A percentile compares a stretch with the other conserved stretches of the same genome.
These are phyloP conservation scores for Carallia pectinifolia DNA, from an alignment of 345 rosid species.

Conservation along the genomic window DNA sequence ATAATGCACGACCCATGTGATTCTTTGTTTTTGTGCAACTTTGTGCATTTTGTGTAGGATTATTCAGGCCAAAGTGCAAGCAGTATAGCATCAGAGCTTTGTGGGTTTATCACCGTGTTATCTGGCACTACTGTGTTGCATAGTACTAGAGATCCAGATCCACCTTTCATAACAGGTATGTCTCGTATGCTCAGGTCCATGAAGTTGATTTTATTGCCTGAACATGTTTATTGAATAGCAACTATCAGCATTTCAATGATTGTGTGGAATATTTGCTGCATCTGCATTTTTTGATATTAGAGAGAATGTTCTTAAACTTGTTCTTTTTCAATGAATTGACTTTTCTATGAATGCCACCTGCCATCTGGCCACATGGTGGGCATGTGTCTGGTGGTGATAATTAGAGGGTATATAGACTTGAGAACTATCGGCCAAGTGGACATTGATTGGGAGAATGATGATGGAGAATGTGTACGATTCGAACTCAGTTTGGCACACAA, in stretches of 20 bases:
- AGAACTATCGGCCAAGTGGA: no score
- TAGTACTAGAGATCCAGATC: conserved; percentile 65
- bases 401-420: no score
- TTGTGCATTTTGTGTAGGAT: conserved; percentile 54
- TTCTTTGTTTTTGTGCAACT: neutral
- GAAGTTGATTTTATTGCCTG: neutral
- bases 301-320: no score
- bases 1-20: neutral
- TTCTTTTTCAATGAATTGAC: no score
- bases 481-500: no score
- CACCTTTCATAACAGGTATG: conserved; percentile 59
- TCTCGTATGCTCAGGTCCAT: no score
- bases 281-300: neutral
- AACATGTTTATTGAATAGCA: neutral
- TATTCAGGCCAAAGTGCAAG: conserved; percentile 76
- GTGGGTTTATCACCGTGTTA: conserved; percentile 70
- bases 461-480: no score
- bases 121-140: conserved; percentile 73
- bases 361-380: no score
- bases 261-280: no score
- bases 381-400: no score
- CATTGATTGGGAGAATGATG: no score
- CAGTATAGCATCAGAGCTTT: conserved; percentile 66
- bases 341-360: no score
- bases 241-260: neutral